These are phyloP conservation scores for Globisporangium paroecandrum DNA, from an alignment of 352 stramenopile genomes.

Conservation along the genomic window DNA sequence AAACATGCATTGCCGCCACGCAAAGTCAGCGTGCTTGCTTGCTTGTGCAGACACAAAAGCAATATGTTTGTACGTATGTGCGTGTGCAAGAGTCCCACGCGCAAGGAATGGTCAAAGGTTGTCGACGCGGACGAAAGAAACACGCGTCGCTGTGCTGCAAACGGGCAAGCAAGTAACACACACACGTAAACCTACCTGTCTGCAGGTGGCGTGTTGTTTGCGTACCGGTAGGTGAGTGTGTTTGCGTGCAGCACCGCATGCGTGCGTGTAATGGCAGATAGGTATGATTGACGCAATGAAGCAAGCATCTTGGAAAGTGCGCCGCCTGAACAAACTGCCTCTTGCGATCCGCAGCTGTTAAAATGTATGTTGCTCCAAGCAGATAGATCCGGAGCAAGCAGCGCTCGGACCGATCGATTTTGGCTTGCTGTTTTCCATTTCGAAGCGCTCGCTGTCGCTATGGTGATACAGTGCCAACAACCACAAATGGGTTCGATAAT, in stretches of 20 bases:
- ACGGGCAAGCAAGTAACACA: background rate
- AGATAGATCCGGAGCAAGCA: too few relatives aligned
- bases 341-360: too few relatives aligned
- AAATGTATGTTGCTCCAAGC: too few relatives aligned
- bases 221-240: background rate
- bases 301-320: too few relatives aligned
- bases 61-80: background rate
- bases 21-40: background rate
- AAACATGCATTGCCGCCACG: background rate
- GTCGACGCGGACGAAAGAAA: background rate
- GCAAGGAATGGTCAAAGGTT: background rate
- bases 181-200: background rate
- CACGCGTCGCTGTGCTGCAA: background rate
- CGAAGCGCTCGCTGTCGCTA: background rate
- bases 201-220: background rate
- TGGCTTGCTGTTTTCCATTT: background rate
- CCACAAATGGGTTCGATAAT: background rate
- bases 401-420: too few relatives aligned
- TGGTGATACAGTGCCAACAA: background rate
- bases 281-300: too few relatives aligned
- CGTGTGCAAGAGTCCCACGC: background rate
- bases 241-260: too few relatives aligned
- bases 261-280: too few relatives aligned
- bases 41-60: background rate
- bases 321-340: too few relatives aligned